Evolutionary conservation across 495 filamentous ascomycete species (phyloP).

Genomic region (Annulohypoxylon bovei): DNA sequence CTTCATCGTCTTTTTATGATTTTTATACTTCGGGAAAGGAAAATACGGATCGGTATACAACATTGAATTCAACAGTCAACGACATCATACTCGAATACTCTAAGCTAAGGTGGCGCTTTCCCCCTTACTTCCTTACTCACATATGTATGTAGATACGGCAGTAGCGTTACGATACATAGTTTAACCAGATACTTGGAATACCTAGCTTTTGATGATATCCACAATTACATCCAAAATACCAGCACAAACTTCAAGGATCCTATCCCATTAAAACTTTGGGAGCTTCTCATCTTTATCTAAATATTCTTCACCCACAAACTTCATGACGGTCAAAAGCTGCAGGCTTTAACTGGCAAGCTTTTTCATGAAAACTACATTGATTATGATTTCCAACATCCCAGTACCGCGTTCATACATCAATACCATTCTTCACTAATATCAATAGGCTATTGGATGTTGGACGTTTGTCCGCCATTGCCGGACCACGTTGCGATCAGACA

Average conservation of each 20-base stretch:
- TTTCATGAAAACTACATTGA: not conserved
- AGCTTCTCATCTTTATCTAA: not conserved
- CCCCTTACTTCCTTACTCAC: conserved; percentile 3
- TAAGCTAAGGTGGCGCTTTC: conserved; percentile 2
- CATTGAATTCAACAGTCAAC: not conserved
- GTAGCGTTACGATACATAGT: conserved; percentile 1
- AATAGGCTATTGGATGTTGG: not conserved
- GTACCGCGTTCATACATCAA: not conserved
- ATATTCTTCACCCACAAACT: not conserved
- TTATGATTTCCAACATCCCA: not conserved
- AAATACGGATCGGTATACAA: not conserved
- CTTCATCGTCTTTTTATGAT: not conserved
- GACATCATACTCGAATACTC: not conserved
- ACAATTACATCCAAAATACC: not conserved
- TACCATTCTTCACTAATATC: not conserved
- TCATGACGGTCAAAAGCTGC: not conserved
- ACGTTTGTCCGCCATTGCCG: not conserved
- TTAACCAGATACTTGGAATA: not conserved
- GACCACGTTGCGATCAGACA: conserved; percentile 10
- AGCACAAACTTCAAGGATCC: not conserved
- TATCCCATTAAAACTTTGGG: not conserved
- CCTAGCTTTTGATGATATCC: not conserved
- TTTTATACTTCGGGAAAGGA: not conserved
- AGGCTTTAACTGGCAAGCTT: not conserved
- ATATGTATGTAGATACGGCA: conserved; percentile 11